Evolutionary conservation across 2,329 filamentous ascomycete genomes (phyloP).

Genomic region (Penicillium crustosum): DNA sequence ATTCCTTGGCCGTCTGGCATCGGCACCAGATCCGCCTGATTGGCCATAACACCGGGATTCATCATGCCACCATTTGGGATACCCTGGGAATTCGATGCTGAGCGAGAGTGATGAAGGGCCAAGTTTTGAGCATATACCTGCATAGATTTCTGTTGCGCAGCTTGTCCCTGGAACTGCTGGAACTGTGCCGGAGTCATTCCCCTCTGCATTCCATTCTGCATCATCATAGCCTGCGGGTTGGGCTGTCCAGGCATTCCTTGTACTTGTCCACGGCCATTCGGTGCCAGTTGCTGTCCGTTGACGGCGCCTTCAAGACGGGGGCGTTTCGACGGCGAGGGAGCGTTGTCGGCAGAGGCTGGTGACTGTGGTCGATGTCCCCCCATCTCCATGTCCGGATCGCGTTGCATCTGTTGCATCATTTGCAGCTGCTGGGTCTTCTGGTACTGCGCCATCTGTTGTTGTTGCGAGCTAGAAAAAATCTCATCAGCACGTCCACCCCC

Average conservation of each 20-base stretch:
- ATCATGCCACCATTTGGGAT: conserved; percentile 72
- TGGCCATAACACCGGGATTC: conserved; percentile 64
- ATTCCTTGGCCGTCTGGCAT: conserved; percentile 61
- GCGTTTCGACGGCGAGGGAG: conserved; percentile 88
- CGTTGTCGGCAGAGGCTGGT: conserved; percentile 79
- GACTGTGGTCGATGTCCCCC: conserved; percentile 78
- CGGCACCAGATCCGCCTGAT: conserved; percentile 80
- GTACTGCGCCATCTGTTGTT: conserved; percentile 66
- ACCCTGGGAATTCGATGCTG: conserved; percentile 76
- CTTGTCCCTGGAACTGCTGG: conserved; percentile 60
- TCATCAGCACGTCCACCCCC: conserved; percentile 24
- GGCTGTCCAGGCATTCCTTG: conserved; percentile 71
- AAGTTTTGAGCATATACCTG: conserved; percentile 84
- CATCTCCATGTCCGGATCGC: conserved; percentile 82
- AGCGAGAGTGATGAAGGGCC: conserved; percentile 72
- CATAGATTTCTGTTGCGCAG: conserved; percentile 77
- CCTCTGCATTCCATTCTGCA: conserved; percentile 68
- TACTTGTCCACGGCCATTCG: conserved; percentile 67
- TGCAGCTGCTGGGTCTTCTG: conserved; percentile 57
- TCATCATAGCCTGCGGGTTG: conserved; percentile 54
- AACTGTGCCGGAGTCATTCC: conserved; percentile 75
- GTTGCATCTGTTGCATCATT: conserved; percentile 79
- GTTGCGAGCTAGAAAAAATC: conserved; percentile 52
- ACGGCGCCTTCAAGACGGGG: conserved; percentile 75
- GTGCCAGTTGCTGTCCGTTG: conserved; percentile 75